Percentiles rank a stretch among this genome's conserved stretches.
Evolutionary conservation across 2,329 filamentous ascomycete genomes (phyloP).

Genomic region (Phialophora chinensis): DNA sequence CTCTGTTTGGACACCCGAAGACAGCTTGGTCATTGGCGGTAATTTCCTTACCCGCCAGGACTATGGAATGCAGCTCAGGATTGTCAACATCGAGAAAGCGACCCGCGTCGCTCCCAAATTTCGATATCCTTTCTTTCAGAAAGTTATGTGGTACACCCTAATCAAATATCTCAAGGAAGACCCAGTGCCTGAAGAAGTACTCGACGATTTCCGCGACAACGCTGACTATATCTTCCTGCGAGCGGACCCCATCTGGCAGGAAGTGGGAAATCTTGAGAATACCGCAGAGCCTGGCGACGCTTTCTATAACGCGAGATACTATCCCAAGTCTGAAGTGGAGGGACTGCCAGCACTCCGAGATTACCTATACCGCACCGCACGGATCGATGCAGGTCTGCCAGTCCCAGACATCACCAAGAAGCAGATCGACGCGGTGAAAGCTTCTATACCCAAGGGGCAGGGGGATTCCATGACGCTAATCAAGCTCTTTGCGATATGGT

Average conservation of each 20-base stretch:
- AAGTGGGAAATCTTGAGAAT: constrained; percentile 61
- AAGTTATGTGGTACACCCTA: constrained; percentile 70
- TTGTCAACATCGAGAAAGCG: constrained; percentile 70
- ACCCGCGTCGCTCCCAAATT: constrained; percentile 71
- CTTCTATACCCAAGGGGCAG: constrained; percentile 67
- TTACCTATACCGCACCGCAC: constrained; percentile 67
- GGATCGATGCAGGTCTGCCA: constrained; percentile 63
- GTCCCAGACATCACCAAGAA: constrained; percentile 66
- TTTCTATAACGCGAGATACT: constrained; percentile 66
- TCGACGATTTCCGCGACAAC: constrained; percentile 61
- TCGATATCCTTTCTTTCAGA: constrained; percentile 71
- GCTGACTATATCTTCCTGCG: constrained; percentile 60
- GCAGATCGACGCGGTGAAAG: constrained; percentile 64
- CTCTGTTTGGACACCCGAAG: constrained; percentile 72
- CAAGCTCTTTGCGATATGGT: constrained; percentile 68
- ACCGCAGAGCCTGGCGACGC: constrained; percentile 58
- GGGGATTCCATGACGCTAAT: constrained; percentile 67
- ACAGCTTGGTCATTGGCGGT: constrained; percentile 73
- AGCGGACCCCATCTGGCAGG: constrained; percentile 62
- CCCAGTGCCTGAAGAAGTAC: constrained; percentile 64
- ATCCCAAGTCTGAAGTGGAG: constrained; percentile 67
- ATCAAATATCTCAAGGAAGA: constrained; percentile 69
- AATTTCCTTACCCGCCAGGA: constrained; percentile 71
- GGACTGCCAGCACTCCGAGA: constrained; percentile 64
- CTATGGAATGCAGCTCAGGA: constrained; percentile 69